Evolutionary conservation across 139 green algal species (phyloP).

Genomic region (Chlamydomonas urium): DNA sequence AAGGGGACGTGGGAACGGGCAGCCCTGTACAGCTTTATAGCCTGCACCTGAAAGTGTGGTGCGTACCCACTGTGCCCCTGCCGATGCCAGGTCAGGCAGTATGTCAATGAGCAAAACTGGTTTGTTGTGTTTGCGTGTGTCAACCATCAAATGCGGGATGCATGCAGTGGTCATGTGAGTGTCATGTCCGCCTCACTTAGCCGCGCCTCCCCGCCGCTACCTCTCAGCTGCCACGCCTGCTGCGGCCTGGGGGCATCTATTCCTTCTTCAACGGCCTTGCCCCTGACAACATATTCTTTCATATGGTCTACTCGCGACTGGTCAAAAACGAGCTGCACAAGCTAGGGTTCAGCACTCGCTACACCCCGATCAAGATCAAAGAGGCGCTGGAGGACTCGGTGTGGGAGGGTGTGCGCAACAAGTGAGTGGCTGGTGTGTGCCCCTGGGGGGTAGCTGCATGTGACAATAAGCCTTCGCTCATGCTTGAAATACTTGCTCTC

Average conservation of each 20-base stretch:
- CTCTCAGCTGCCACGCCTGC: slow-evolving; percentile 59
- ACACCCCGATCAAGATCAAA: slow-evolving; percentile 60
- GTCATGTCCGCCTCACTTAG: no score
- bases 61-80: no score
- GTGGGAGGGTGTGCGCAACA: slow-evolving; percentile 75
- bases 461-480: not conserved
- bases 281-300: slow-evolving; percentile 84
- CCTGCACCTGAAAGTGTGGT: no score
- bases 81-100: no score
- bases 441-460: not conserved
- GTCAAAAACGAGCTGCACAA: slow-evolving; percentile 53
- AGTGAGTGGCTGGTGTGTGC: slow-evolving; percentile 38
- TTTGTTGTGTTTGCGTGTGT: no score
- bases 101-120: no score
- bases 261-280: slow-evolving; percentile 88
- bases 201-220: no score
- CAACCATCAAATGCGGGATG: no score
- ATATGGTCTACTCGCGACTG: slow-evolving; percentile 76
- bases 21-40: no score
- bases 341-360: slow-evolving; percentile 65
- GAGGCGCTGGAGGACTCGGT: slow-evolving; percentile 50
- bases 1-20: no score
- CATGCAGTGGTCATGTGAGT: no score
- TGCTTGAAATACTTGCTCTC: not conserved
- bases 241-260: slow-evolving; percentile 79